phyloP scores from a whole-genome alignment of 1,139 yeast genomes.

The Lodderomyces theae region DNA sequence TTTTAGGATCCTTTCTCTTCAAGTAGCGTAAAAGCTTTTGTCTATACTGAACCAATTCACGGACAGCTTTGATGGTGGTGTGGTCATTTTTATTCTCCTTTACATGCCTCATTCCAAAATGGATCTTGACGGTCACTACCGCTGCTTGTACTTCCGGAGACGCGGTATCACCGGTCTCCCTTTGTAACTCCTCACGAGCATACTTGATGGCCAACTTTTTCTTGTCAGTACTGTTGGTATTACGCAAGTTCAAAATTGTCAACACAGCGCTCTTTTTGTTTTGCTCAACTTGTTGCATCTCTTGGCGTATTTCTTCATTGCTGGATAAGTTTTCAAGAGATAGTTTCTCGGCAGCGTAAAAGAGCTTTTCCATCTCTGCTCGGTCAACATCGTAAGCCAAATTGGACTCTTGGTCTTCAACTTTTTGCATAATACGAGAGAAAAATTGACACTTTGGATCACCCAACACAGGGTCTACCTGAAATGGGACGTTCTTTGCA shows the following conservation, averaged over 20 bases:
- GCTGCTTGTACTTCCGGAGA: slow-evolving; percentile 97
- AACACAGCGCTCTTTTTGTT: slow-evolving; percentile 66
- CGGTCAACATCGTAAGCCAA: slow-evolving; percentile 59
- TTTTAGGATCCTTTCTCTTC: slow-evolving; percentile 73
- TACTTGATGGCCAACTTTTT: slow-evolving; percentile 57
- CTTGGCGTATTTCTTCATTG: slow-evolving; percentile 41
- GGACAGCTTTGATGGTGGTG: slow-evolving; percentile 62
- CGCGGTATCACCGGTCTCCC: slow-evolving; percentile 89
- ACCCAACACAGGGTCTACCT: slow-evolving; percentile 79
- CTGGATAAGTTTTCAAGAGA: slow-evolving; percentile 26
- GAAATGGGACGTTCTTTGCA: slow-evolving; percentile 30
- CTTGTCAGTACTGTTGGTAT: slow-evolving; percentile 60
- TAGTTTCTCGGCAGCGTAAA: slow-evolving; percentile 69
- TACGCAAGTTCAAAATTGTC: slow-evolving; percentile 72
- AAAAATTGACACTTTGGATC: slow-evolving; percentile 65
- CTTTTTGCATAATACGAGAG: slow-evolving; percentile 60
- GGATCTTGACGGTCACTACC: slow-evolving; percentile 75
- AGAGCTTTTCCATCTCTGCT: slow-evolving; percentile 68
- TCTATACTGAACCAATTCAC: slow-evolving; percentile 85
- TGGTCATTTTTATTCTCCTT: slow-evolving; percentile 73
- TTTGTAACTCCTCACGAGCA: slow-evolving; percentile 76
- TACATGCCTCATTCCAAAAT: slow-evolving; percentile 73
- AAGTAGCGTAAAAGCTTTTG: slow-evolving; percentile 79
- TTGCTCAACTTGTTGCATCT: slow-evolving; percentile 45
- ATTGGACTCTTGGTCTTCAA: slow-evolving; percentile 54